phyloP scores from a whole-genome alignment of 164 flowering plant species.

The Vitis labrusca region DNA sequence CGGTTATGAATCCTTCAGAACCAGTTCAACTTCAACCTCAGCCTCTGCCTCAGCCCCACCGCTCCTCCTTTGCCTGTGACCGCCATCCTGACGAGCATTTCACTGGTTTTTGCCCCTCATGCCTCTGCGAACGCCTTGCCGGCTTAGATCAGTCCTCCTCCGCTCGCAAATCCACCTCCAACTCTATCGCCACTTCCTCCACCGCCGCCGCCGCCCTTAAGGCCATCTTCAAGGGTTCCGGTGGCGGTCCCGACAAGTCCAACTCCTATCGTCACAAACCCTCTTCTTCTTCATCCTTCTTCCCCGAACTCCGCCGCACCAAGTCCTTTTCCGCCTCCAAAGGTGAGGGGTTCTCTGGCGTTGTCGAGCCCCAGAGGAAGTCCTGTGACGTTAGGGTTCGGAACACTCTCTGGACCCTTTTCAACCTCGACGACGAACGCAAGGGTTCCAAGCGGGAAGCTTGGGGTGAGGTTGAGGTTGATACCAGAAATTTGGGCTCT shows the following conservation, averaged over 20 bases:
- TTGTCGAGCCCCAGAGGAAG: constrained; percentile 71
- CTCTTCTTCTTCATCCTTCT: constrained; percentile 22
- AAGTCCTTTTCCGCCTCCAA: constrained; percentile 71
- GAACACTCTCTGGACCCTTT: constrained; percentile 57
- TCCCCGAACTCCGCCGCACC: constrained; percentile 80
- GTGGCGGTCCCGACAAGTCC: constrained; percentile 7
- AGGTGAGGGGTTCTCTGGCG: constrained; percentile 56
- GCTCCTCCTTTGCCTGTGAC: constrained; percentile 62
- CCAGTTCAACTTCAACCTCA: constrained; percentile 23
- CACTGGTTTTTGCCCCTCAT: constrained; percentile 73
- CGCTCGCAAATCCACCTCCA: constrained; percentile 21
- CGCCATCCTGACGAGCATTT: constrained; percentile 66
- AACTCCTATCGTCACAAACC: constrained; percentile 3
- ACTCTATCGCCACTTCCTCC: constrained; percentile 20
- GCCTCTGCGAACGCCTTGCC: constrained; percentile 76
- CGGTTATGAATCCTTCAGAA: constrained; percentile 57
- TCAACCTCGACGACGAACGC: constrained; percentile 55
- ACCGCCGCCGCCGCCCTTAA: constrained; percentile 44
- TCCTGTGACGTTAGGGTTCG: constrained; percentile 86
- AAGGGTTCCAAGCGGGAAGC: constrained; percentile 19
- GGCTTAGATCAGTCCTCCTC: constrained; percentile 39
- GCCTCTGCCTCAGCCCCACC: constrained; percentile 38
- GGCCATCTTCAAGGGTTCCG: constrained; percentile 36
- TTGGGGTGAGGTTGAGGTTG: constrained; percentile 29
- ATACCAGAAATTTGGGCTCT: constrained; percentile 33